phyloP scores from a whole-genome alignment of 2,329 filamentous ascomycete species.

The Arachnomyces sp. region DNA sequence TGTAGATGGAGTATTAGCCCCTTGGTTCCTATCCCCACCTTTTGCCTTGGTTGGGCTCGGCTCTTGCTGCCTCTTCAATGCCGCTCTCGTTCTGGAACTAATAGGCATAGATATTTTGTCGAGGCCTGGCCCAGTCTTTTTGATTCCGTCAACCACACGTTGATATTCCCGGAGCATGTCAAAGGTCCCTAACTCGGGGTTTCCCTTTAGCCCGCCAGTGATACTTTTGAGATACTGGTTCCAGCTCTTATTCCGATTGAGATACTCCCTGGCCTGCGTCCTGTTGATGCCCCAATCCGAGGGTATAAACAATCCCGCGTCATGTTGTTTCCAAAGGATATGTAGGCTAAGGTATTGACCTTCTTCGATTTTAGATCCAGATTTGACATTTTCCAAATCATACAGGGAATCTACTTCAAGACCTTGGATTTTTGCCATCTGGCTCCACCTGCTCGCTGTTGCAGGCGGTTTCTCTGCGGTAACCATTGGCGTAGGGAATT shows the following conservation, averaged over 20 bases:
- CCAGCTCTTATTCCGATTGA: slow-evolving; percentile 1
- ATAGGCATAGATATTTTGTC: too few relatives aligned
- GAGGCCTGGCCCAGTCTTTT: background rate
- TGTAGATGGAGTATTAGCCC: too few relatives aligned
- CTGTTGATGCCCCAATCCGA: too few relatives aligned
- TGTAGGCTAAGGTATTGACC: slow-evolving; percentile 7
- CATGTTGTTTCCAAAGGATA: slow-evolving; percentile 3
- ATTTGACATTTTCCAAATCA: background rate
- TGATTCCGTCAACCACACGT: background rate
- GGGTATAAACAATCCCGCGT: too few relatives aligned
- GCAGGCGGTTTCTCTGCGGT: too few relatives aligned
- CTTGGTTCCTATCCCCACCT: too few relatives aligned
- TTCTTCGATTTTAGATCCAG: slow-evolving; percentile 8
- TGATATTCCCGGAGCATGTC: slow-evolving; percentile 2
- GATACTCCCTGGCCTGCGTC: background rate
- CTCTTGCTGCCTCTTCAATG: too few relatives aligned
- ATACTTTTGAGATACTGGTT: background rate
- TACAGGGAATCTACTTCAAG: background rate
- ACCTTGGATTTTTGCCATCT: too few relatives aligned
- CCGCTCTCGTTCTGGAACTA: too few relatives aligned
- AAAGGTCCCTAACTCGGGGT: slow-evolving; percentile 3
- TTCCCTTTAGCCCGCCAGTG: slow-evolving; percentile 1
- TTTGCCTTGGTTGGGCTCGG: too few relatives aligned
- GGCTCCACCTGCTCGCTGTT: too few relatives aligned
- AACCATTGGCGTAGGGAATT: too few relatives aligned